Conservation (phyloP, 108 stramenopile genomes). For the Discostella pseudostelligera region DNA sequence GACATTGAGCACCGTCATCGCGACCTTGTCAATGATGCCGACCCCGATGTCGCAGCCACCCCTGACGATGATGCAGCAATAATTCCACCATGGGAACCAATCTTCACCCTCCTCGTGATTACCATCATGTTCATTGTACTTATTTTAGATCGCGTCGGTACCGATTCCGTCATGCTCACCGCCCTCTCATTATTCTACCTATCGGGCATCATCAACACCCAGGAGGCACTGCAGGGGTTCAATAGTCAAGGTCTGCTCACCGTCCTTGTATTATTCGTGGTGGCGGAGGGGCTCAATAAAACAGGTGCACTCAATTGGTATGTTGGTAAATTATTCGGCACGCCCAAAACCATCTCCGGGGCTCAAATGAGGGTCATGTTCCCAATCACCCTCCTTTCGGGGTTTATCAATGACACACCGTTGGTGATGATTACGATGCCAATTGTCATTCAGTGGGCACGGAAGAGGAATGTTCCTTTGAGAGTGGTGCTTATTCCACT, state of each 20-base stretch:
- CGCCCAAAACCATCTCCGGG: constrained; percentile 53
- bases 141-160: constrained; percentile 10
- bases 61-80: not conserved
- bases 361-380: constrained; percentile 66
- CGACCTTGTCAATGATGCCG: no score
- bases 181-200: constrained; percentile 16
- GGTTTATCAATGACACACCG: constrained; percentile 86
- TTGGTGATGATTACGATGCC: constrained; percentile 84
- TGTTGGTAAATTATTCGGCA: constrained; percentile 72
- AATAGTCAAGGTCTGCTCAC: constrained; percentile 18
- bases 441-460: constrained; percentile 75
- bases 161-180: constrained; percentile 20
- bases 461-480: constrained; percentile 40
- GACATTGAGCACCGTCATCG: no score
- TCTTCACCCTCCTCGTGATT: constrained; percentile 14
- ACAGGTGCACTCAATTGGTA: constrained; percentile 87
- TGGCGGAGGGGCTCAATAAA: constrained; percentile 73
- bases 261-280: constrained; percentile 52
- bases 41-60: no score
- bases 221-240: constrained; percentile 16
- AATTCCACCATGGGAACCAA: constrained; percentile 13
- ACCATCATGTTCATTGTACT: constrained; percentile 8
- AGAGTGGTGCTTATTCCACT: constrained; percentile 76
- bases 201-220: constrained; percentile 14
- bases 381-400: constrained; percentile 64